Conservation (phyloP, 2,329 filamentous ascomycete species). For the Lasiodiplodia gonubiensis region DNA sequence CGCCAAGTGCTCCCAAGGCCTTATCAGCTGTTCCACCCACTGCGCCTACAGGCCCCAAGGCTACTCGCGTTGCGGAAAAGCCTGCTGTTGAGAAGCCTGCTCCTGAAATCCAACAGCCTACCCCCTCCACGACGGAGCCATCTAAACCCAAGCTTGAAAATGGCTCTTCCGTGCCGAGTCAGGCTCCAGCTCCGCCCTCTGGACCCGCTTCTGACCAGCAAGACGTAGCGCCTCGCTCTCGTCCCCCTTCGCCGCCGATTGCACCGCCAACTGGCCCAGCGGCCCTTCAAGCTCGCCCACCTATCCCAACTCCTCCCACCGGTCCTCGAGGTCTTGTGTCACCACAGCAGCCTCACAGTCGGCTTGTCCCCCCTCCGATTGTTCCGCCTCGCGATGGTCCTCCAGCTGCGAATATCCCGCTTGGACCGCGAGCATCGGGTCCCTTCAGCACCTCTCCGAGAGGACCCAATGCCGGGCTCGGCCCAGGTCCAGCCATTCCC, state of each 20-base stretch:
- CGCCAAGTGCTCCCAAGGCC: slow-evolving; percentile 46
- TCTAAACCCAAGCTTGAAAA: slow-evolving; percentile 19
- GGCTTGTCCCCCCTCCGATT: slow-evolving; percentile 30
- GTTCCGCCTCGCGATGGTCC: slow-evolving; percentile 39
- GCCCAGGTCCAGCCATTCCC: slow-evolving; percentile 37
- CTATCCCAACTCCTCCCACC: slow-evolving; percentile 20
- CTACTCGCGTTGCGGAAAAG: slow-evolving; percentile 42
- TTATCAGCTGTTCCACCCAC: slow-evolving; percentile 31
- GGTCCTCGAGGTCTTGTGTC: slow-evolving; percentile 28
- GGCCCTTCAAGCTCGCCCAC: slow-evolving; percentile 21
- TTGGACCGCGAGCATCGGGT: slow-evolving; percentile 39
- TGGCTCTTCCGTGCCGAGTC: background rate
- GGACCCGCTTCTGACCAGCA: slow-evolving; percentile 27
- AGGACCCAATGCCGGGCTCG: slow-evolving; percentile 29
- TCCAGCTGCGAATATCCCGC: slow-evolving; percentile 36
- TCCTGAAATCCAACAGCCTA: slow-evolving; percentile 29
- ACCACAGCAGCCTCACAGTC: slow-evolving; percentile 23
- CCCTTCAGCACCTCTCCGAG: slow-evolving; percentile 45
- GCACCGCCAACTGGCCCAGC: slow-evolving; percentile 25
- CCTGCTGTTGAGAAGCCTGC: slow-evolving; percentile 32
- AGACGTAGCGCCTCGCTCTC: slow-evolving; percentile 14
- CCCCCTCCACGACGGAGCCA: slow-evolving; percentile 34
- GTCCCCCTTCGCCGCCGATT: slow-evolving; percentile 26
- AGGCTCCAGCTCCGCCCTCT: slow-evolving; percentile 25
- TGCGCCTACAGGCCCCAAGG: slow-evolving; percentile 36